phyloP scores from a whole-genome alignment of 352 stramenopile genomes.

The Phytophthora pluvialis region DNA sequence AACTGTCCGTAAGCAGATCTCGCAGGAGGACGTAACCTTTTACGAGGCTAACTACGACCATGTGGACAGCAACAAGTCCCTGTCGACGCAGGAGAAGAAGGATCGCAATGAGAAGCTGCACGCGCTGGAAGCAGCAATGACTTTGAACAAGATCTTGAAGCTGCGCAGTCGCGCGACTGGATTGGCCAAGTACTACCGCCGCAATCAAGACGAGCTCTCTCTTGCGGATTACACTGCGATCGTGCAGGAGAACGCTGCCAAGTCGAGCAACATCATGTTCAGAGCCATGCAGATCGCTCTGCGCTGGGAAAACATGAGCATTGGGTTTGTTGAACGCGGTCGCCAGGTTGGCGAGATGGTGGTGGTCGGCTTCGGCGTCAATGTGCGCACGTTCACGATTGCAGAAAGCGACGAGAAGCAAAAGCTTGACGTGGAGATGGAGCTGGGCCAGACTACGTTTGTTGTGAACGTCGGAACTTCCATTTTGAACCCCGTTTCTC shows the following conservation, averaged over 20 bases:
- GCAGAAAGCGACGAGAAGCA: conserved; percentile 51
- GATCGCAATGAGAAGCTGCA: conserved; percentile 42
- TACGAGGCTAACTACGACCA: conserved; percentile 60
- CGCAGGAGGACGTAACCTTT: conserved; percentile 53
- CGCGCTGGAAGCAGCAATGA: conserved; percentile 50
- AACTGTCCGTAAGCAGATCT: conserved; percentile 43
- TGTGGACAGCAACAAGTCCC: conserved; percentile 47
- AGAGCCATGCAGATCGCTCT: conserved; percentile 57
- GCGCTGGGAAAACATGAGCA: conserved; percentile 60
- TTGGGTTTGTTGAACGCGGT: conserved; percentile 52
- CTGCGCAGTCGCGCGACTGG: conserved; percentile 47
- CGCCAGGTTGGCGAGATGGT: conserved; percentile 57
- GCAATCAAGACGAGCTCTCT: conserved; percentile 46
- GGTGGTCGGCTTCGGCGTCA: conserved; percentile 56
- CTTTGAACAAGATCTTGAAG: conserved; percentile 55
- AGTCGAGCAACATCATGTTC: conserved; percentile 63
- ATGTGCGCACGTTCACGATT: conserved; percentile 49
- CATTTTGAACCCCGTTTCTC: conserved; percentile 38
- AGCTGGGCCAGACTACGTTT: conserved; percentile 56
- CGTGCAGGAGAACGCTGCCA: conserved; percentile 46
- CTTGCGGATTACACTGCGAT: conserved; percentile 47
- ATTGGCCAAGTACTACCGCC: conserved; percentile 53
- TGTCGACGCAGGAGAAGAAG: conserved; percentile 55
- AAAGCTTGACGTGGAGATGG: conserved; percentile 58
- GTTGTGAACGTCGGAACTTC: conserved; percentile 54